Percentiles rank a stretch among this genome's conserved stretches.
Conservation (phyloP, 768 basidiomycete species). For the Kwoniella botswanensis region DNA sequence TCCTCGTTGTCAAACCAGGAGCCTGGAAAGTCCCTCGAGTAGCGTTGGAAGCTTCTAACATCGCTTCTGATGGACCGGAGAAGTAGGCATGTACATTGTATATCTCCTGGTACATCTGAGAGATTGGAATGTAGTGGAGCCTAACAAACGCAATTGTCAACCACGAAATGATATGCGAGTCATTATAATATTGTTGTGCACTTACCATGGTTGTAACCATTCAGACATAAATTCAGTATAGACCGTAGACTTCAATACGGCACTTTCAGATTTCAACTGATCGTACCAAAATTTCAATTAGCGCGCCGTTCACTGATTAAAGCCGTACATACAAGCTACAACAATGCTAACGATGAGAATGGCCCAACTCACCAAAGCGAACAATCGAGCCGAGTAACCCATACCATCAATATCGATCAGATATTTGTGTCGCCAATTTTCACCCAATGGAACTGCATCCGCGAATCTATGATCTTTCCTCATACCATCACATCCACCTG, state of each 20-base stretch:
- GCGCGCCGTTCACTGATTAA: not conserved
- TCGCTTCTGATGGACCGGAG: constrained; percentile 75
- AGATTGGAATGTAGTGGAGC: constrained; percentile 94
- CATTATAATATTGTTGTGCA: not conserved
- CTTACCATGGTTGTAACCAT: constrained; percentile 86
- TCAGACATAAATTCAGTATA: constrained; percentile 88
- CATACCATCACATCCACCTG: constrained; percentile 70
- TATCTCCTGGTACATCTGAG: constrained; percentile 82
- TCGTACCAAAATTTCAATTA: constrained; percentile 60
- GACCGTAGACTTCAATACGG: constrained; percentile 85
- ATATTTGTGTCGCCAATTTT: constrained; percentile 93
- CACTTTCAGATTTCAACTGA: constrained; percentile 71
- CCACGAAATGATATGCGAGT: too few relatives aligned
- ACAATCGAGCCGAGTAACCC: constrained; percentile 86
- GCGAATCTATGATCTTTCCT: constrained; percentile 70
- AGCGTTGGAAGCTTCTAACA: constrained; percentile 64
- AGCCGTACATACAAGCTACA: too few relatives aligned
- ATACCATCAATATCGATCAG: constrained; percentile 91
- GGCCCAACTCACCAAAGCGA: constrained; percentile 60
- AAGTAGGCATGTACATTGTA: constrained; percentile 95
- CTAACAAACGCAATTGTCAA: not conserved
- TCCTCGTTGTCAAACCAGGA: constrained; percentile 49
- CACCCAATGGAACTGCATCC: constrained; percentile 77
- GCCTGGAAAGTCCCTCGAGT: constrained; percentile 58
- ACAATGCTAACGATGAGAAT: not conserved